A percentile compares a stretch with the other conserved stretches of the same genome.
Evolutionary conservation across 495 filamentous ascomycete species (phyloP).

Genomic region (Podospora pseudopauciseta): DNA sequence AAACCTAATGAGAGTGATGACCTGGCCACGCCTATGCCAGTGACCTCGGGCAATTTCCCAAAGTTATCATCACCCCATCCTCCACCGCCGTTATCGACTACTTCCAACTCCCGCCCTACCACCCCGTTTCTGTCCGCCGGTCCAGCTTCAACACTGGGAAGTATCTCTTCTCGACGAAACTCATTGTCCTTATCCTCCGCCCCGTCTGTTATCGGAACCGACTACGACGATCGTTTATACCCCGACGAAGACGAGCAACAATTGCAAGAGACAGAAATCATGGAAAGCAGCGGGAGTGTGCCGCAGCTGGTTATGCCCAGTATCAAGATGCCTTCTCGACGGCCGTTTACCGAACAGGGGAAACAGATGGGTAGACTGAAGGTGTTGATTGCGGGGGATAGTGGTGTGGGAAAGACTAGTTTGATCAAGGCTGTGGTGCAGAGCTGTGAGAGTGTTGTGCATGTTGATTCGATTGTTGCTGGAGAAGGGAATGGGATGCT

Average conservation of each 20-base stretch:
- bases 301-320: slow-evolving; percentile 98
- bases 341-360: slow-evolving; percentile 86
- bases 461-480: slow-evolving; percentile 74
- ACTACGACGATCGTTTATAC: slow-evolving; percentile 16
- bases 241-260: slow-evolving; percentile 43
- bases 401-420: slow-evolving; percentile 83
- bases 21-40: not conserved
- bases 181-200: slow-evolving; percentile 52
- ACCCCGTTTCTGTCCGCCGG: slow-evolving; percentile 53
- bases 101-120: slow-evolving; percentile 39
- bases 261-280: slow-evolving; percentile 13
- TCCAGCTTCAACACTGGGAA: slow-evolving; percentile 45
- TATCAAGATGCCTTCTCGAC: slow-evolving; percentile 87
- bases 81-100: not conserved
- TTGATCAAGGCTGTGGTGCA: slow-evolving; percentile 92
- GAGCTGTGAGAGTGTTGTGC: slow-evolving; percentile 92
- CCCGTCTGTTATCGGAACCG: slow-evolving; percentile 21
- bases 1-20: not conserved
- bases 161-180: slow-evolving; percentile 53
- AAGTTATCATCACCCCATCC: not conserved
- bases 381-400: slow-evolving; percentile 78
- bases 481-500: slow-evolving; percentile 25
- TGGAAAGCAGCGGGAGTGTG: slow-evolving; percentile 53
- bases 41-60: not conserved
- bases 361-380: slow-evolving; percentile 83